Evolutionary conservation across 176 grass and related monocot species (phyloP).

Genomic region (Carex kokanica): DNA sequence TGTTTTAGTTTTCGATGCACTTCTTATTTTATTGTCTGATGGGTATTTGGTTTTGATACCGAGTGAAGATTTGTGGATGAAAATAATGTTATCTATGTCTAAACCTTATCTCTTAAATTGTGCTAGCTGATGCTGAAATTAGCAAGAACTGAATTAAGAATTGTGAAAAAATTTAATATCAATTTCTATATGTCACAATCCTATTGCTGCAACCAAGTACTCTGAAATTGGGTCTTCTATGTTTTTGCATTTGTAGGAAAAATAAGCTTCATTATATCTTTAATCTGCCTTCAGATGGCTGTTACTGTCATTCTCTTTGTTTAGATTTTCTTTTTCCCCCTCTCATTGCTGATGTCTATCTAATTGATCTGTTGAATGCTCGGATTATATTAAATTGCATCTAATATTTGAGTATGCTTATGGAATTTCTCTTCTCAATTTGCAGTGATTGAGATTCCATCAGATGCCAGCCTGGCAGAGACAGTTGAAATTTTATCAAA

Average conservation of each 20-base stretch:
- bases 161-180: too few species aligned
- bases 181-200: too few species aligned
- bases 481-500: slow-evolving; percentile 80
- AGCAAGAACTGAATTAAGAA: neutral
- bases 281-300: neutral
- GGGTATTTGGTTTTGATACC: neutral
- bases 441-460: slow-evolving; percentile 87
- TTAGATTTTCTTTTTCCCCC: neutral
- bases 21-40: too few species aligned
- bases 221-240: neutral
- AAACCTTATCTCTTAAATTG: neutral
- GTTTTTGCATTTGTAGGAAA: neutral
- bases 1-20: too few species aligned
- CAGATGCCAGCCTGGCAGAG: slow-evolving; percentile 75
- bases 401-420: neutral
- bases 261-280: neutral
- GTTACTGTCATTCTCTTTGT: neutral
- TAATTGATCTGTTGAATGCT: neutral
- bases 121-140: neutral
- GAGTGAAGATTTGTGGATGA: neutral
- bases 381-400: neutral
- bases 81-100: neutral
- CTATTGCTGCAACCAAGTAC: neutral
- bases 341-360: neutral
- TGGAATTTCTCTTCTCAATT: neutral